A percentile compares a stretch with the other conserved stretches of the same genome.
Conservation (phyloP, 2,329 filamentous ascomycete genomes). For the Aspergillus vadensis region DNA sequence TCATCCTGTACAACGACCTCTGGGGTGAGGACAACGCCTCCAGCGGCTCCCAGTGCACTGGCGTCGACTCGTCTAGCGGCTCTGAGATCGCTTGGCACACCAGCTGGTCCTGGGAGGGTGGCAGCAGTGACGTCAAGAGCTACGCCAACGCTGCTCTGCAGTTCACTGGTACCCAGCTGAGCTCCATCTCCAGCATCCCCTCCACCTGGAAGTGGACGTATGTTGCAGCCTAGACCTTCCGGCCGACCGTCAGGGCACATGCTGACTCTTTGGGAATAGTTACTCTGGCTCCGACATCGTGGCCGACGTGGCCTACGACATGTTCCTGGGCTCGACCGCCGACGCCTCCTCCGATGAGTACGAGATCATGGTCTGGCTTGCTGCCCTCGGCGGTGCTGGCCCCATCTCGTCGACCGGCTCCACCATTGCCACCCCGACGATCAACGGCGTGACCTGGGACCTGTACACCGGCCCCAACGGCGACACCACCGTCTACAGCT, state of each 20-base stretch:
- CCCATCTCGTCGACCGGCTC: slow-evolving; percentile 55
- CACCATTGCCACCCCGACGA: slow-evolving; percentile 55
- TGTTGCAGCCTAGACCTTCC: slow-evolving; percentile 2
- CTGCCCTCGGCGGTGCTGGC: slow-evolving; percentile 58
- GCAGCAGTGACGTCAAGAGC: slow-evolving; percentile 48
- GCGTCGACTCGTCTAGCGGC: slow-evolving; percentile 39
- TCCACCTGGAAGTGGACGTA: slow-evolving; percentile 51
- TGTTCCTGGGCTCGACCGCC: slow-evolving; percentile 58
- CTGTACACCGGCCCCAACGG: slow-evolving; percentile 65
- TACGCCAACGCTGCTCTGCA: slow-evolving; percentile 49
- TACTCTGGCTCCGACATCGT: slow-evolving; percentile 55
- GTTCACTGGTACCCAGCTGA: slow-evolving; percentile 38
- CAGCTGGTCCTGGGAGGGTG: slow-evolving; percentile 49
- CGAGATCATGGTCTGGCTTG: slow-evolving; percentile 69
- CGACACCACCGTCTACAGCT: slow-evolving; percentile 60
- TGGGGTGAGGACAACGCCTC: slow-evolving; percentile 48
- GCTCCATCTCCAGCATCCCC: slow-evolving; percentile 44
- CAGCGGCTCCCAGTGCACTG: slow-evolving; percentile 48
- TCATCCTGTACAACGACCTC: slow-evolving; percentile 57
- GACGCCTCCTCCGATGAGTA: slow-evolving; percentile 51
- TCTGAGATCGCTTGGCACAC: slow-evolving; percentile 48
- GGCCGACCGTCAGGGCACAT: background rate
- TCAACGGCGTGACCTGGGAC: slow-evolving; percentile 59
- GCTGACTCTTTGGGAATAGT: slow-evolving; percentile 21
- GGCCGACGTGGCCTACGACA: slow-evolving; percentile 63